Evolutionary conservation across 768 basidiomycete genomes (phyloP).

Genomic region (Phallus indusiatus): DNA sequence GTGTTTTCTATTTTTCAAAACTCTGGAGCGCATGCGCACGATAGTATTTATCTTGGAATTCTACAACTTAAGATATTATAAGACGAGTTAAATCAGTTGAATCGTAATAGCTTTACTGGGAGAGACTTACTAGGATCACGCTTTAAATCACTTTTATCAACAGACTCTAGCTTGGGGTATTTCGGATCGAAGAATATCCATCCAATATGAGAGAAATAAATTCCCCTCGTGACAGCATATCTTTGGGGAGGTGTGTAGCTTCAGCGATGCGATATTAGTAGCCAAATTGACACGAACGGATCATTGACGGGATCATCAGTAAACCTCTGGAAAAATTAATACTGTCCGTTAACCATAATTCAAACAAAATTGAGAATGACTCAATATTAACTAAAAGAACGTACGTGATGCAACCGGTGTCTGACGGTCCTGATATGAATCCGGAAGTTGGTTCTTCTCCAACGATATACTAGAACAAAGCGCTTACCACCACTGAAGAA

Average conservation of each 20-base stretch:
- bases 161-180: constrained; percentile 50
- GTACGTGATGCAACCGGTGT: constrained; percentile 66
- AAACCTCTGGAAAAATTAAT: constrained; percentile 48
- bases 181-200: constrained; percentile 77
- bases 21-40: no score
- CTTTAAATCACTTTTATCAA: constrained; percentile 62
- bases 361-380: no score
- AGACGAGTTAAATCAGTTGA: no score
- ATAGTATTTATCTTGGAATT: no score
- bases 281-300: constrained; percentile 34
- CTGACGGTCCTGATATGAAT: constrained; percentile 49
- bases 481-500: constrained; percentile 42
- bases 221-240: constrained; percentile 64
- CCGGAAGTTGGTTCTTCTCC: background rate
- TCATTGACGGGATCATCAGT: no score
- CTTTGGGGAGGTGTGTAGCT: constrained; percentile 27
- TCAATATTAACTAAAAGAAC: constrained; percentile 18
- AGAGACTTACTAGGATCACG: constrained; percentile 48
- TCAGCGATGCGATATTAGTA: background rate
- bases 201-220: constrained; percentile 73
- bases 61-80: constrained; percentile 50
- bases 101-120: no score
- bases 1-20: background rate
- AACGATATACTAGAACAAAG: background rate
- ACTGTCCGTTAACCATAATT: no score